These are phyloP conservation scores for Eleusine indica DNA, from an alignment of 176 grass and related monocot genomes.

Conservation along the genomic window DNA sequence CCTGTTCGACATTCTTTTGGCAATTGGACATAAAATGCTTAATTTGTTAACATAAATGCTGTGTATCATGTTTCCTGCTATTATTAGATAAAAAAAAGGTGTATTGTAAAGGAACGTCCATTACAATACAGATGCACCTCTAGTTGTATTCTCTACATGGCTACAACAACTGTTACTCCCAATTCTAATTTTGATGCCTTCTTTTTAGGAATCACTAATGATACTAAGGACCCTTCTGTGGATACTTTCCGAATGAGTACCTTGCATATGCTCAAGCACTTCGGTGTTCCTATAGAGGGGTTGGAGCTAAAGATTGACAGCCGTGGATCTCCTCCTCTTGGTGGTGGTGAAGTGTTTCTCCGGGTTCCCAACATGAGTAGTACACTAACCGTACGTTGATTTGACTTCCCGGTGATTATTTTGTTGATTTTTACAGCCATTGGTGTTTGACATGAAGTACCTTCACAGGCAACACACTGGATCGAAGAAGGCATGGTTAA, in stretches of 20 bases:
- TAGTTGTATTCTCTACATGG: background rate
- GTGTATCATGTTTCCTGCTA: background rate
- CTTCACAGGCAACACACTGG: conserved; percentile 72
- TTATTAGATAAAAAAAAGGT: background rate
- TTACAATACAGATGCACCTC: background rate
- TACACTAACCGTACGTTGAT: conserved; percentile 60
- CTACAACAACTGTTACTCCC: background rate
- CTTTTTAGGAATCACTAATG: conserved; percentile 84
- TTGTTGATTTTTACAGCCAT: background rate
- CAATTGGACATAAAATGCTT: background rate
- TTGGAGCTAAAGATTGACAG: conserved; percentile 85
- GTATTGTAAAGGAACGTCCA: background rate
- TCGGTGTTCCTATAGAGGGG: conserved; percentile 86
- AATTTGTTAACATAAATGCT: background rate
- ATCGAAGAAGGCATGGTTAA: conserved; percentile 92
- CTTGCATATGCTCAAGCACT: conserved; percentile 85
- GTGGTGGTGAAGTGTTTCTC: conserved; percentile 82
- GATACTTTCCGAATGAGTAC: conserved; percentile 78
- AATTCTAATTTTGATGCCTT: conserved; percentile 18
- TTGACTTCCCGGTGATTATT: background rate
- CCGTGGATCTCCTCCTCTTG: conserved; percentile 76
- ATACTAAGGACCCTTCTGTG: conserved; percentile 76
- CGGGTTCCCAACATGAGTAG: conserved; percentile 64
- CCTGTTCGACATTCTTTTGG: background rate
- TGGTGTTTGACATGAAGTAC: conserved; percentile 33